Conservation (phyloP, 257 asterid genomes). For the Fraxinus quadrangulata region DNA sequence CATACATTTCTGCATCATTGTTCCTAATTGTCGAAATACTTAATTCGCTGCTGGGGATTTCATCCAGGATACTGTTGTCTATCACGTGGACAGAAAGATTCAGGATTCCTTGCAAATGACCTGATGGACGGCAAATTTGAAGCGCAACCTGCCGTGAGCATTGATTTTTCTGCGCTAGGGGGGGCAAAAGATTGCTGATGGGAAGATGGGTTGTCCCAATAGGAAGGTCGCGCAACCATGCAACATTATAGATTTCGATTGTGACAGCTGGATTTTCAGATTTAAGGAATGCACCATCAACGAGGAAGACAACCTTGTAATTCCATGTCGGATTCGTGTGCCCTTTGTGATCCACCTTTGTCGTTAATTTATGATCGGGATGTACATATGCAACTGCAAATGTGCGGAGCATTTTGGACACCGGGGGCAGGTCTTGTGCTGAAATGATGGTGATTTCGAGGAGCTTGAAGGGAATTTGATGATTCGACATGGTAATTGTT, state of each 20-base stretch:
- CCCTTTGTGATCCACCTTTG: slow-evolving; percentile 73
- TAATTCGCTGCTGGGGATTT: slow-evolving; percentile 29
- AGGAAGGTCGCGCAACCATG: slow-evolving; percentile 86
- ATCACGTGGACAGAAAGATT: slow-evolving; percentile 55
- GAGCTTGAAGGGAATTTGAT: slow-evolving; percentile 37
- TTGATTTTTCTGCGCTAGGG: slow-evolving; percentile 36
- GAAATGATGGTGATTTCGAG: slow-evolving; percentile 66
- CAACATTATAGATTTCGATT: slow-evolving; percentile 73
- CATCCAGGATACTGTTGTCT: slow-evolving; percentile 23
- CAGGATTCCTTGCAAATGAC: slow-evolving; percentile 64
- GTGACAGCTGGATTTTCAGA: slow-evolving; percentile 46
- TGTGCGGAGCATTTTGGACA: slow-evolving; percentile 76
- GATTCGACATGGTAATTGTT: slow-evolving; percentile 28
- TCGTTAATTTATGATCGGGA: slow-evolving; percentile 68
- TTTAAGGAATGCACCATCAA: slow-evolving; percentile 50
- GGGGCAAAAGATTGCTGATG: slow-evolving; percentile 52
- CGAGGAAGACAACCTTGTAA: slow-evolving; percentile 58
- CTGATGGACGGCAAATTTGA: slow-evolving; percentile 64
- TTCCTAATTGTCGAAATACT: slow-evolving; percentile 12
- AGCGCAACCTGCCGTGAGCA: slow-evolving; percentile 44
- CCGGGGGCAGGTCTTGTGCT: slow-evolving; percentile 78
- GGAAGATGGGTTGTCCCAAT: slow-evolving; percentile 66
- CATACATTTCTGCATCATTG: background rate
- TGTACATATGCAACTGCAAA: slow-evolving; percentile 67
- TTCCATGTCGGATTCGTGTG: slow-evolving; percentile 84